Base-by-base conservation (phyloP, 352 stramenopile genomes). In the Globisporangium solare region DNA sequence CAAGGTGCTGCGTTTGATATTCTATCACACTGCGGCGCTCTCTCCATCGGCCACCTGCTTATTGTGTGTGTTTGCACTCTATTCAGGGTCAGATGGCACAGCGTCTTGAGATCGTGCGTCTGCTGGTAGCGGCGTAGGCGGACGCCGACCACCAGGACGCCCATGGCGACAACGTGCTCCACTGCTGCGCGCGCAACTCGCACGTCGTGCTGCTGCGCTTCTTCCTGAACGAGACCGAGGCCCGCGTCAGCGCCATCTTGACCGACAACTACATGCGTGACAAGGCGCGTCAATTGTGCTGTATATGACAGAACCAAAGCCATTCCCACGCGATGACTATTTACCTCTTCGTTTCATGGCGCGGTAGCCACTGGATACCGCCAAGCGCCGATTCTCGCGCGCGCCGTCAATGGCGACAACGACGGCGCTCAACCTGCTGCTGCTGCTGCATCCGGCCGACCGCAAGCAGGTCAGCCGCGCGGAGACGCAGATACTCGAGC, bases 131-230 rank as follows among this genome's bases (percentile, higher is more conserved):
- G 18, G 60, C 64, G 40, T 77, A 72, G 20, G 72, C 61, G 2
- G 69, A 78, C n/a, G 68, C 81, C 4, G 66, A 71, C 6, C 63
- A 59, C 15, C 60, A 70, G 5, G 82, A 92, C 40, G 65, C 67
- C 0, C 73, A 88, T 55, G 79, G 82, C 0, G 79, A 92, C 58
- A 89, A 78, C 18, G 79, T 63, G 15, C 49, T 92, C 6, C 82
- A 92, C 43, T 89, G 76, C 75, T 87, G 82, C 32, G 79, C 76
- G 46, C 74, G 77, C n/a, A 74, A 51, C 21, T 79, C 74, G 18
- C 68, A 70, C 40, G 58, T 83, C 0, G 54, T 74, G 40, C 48
- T 88, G 10, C 61, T 89, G 2, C 79, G 82, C 32, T 87, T 61
- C 46, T 58, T 92, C 2, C 60, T 92, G 24, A 76, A 74, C 18